Percentiles rank a stretch among this genome's conserved stretches.
Evolutionary conservation across 805 yeast species (phyloP).

Genomic region (Myxozyma udenii): DNA sequence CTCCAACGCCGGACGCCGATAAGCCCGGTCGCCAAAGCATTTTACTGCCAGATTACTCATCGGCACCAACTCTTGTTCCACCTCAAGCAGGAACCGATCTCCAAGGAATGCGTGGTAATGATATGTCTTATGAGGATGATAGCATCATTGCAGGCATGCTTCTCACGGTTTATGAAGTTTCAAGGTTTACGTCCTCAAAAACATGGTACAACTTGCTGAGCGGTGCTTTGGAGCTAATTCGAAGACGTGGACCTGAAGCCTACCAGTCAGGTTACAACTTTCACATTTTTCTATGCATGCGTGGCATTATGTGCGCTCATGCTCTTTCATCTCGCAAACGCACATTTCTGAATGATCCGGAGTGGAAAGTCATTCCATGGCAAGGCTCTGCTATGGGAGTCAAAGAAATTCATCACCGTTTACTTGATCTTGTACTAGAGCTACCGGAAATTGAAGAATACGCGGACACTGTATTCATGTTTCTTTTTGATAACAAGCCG

Average conservation of each 20-base stretch:
- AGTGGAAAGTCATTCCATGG: constrained; percentile 19
- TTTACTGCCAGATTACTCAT: constrained; percentile 2
- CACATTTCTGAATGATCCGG: constrained; percentile 12
- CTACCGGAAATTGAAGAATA: constrained; percentile 9
- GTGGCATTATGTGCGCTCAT: constrained; percentile 6
- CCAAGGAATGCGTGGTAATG: constrained; percentile 13
- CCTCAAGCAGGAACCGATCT: background rate
- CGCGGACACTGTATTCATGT: constrained; percentile 3
- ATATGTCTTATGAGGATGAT: constrained; percentile 16
- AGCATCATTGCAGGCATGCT: constrained; percentile 15
- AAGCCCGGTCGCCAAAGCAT: background rate
- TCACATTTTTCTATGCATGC: constrained; percentile 13
- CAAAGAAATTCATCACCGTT: background rate
- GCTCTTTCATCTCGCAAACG: constrained; percentile 6
- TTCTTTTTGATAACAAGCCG: background rate
- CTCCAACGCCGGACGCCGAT: background rate
- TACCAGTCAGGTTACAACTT: constrained; percentile 6
- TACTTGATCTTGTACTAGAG: constrained; percentile 16
- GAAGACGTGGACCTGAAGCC: constrained; percentile 13
- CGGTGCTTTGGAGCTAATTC: constrained; percentile 21
- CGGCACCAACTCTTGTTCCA: background rate
- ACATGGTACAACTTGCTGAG: constrained; percentile 11
- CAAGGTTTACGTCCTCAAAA: constrained; percentile 2
- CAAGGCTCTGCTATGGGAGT: background rate
- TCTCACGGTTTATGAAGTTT: constrained; percentile 14